Evolutionary conservation across 495 filamentous ascomycete genomes (phyloP).

Genomic region (Podospora anserina): DNA sequence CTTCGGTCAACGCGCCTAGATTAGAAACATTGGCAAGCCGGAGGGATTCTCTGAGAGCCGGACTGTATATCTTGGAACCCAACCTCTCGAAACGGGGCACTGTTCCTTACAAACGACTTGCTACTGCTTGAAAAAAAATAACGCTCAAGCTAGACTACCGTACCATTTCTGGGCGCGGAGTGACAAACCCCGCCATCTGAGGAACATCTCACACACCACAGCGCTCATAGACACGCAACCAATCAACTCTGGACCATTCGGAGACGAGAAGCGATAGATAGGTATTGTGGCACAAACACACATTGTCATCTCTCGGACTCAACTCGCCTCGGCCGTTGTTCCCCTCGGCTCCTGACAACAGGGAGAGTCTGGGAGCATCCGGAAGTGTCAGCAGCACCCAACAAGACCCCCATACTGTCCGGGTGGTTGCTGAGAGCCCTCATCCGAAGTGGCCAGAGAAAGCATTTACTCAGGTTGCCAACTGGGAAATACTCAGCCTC

Average conservation of each 20-base stretch:
- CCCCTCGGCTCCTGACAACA: neutral
- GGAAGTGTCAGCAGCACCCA: neutral
- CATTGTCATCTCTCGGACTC: neutral
- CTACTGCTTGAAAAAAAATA: neutral
- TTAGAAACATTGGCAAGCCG: neutral
- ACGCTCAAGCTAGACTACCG: neutral
- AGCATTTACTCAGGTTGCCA: neutral
- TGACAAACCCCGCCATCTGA: neutral
- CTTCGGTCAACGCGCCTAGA: neutral
- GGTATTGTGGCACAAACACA: neutral
- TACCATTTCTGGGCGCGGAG: neutral
- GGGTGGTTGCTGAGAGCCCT: neutral
- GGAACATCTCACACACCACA: neutral
- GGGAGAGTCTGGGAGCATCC: neutral
- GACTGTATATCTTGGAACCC: neutral
- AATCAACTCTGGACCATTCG: neutral
- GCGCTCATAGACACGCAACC: neutral
- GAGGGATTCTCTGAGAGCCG: neutral
- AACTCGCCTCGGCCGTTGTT: neutral
- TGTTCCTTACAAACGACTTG: neutral
- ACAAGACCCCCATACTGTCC: neutral
- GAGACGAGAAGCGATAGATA: neutral
- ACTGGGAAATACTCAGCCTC: constrained; percentile 11
- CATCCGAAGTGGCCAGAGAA: neutral
- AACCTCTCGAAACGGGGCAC: neutral